Evolutionary conservation across 202 grass and related monocot species (phyloP).

Genomic region (Musa balbisiana): DNA sequence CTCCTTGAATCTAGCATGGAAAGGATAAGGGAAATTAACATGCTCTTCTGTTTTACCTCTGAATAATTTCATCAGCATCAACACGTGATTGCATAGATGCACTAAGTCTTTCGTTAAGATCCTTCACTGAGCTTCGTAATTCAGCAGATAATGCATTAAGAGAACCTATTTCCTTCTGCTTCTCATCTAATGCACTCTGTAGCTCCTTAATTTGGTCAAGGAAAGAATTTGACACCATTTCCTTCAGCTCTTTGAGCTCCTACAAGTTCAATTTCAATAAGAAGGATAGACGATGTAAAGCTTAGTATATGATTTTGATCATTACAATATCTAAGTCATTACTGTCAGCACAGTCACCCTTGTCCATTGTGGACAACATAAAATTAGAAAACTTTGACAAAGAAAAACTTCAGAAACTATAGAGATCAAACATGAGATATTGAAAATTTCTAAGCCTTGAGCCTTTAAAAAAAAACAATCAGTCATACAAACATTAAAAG

Average conservation of each 20-base stretch:
- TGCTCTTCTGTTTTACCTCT: conserved; percentile 37
- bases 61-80: conserved; percentile 87
- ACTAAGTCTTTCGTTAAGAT: conserved; percentile 76
- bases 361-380: too few relatives aligned
- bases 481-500: too few relatives aligned
- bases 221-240: conserved; percentile 50
- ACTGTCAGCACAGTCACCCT: background rate
- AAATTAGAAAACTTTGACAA: too few relatives aligned
- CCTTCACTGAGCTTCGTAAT: conserved; percentile 58
- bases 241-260: conserved; percentile 80
- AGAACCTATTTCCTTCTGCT: conserved; percentile 55
- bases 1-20: background rate
- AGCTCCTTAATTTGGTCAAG: conserved; percentile 67
- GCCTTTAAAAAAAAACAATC: too few relatives aligned
- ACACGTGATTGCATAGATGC: conserved; percentile 74
- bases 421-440: too few relatives aligned
- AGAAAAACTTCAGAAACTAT: too few relatives aligned
- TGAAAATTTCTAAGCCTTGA: too few relatives aligned
- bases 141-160: conserved; percentile 45
- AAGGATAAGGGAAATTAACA: conserved; percentile 5
- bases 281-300: conserved; percentile 17
- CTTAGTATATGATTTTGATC: background rate
- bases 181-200: conserved; percentile 46
- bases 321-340: background rate
- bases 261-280: conserved; percentile 43